Evolutionary conservation across 805 yeast genomes (phyloP), one percentile per base, ranked within the genome.

Genomic region (Scheffersomyces spartinae): DNA sequence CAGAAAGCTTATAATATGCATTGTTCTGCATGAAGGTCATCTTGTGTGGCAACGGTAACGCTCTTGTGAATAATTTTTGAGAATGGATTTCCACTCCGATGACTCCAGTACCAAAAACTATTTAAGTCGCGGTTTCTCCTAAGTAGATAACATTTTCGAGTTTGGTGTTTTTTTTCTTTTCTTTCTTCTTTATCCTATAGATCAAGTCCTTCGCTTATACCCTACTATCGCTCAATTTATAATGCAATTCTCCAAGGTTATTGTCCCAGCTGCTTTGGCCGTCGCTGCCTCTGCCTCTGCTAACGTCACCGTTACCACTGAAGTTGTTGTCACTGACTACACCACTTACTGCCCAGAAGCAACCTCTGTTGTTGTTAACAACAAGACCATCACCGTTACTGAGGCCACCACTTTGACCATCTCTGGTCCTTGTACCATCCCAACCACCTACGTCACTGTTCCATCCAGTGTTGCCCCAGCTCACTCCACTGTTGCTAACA

Each of bases 271-370:
- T 33, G 61, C 68, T 45, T 42, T 60, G 32, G 68, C 67, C 36
- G 43, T 58, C 32, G 39, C 48, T 33, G 65, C 49, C 38, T 57
- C 60, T 48, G 56, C 67, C 31, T 52, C 55, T 48, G 45, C 42
- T 32, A 62, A 65, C 57, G 56, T 61, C 39, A 55, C 70, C 36
- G 61, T 68, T 47, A 49, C 64, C 52, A 60, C 69, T 38, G 66
- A 68, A 36, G 40, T 55, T 29, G 74, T 73, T 35, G 82, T 77
- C 47, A 72, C 82, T 45, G 76, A 62, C 46, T 68, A 61, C 69
- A 72, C 80, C 59, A 80, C 93, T 43, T 80, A 75, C 78, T 81
- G 93, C 60, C 93, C 94, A 52, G 60, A 47, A 36, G 57, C 93
- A 26, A 82, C 94, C 42, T 56, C 67, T 33, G 44, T 81, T 33